These are phyloP conservation scores for Poronia punctata DNA, from an alignment of 495 filamentous ascomycete genomes.

Conservation along the genomic window DNA sequence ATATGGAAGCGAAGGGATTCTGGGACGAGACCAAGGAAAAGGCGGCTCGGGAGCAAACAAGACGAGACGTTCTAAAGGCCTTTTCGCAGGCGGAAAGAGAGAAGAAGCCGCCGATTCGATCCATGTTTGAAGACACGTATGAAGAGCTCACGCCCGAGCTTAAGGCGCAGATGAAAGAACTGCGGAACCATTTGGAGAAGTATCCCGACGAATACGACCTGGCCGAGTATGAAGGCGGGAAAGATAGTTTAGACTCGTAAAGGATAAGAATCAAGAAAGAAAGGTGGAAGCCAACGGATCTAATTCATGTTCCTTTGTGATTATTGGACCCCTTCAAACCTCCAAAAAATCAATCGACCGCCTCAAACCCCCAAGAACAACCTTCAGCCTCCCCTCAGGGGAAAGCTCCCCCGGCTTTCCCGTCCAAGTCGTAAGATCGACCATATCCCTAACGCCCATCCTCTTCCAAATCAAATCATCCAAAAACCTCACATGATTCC, in stretches of 20 bases:
- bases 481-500: conserved; percentile 28
- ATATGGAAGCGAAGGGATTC: conserved; percentile 68
- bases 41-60: conserved; percentile 56
- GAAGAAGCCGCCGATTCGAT: conserved; percentile 73
- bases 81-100: conserved; percentile 83
- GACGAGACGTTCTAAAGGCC: conserved; percentile 72
- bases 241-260: conserved; percentile 48
- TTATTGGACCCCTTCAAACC: too few species aligned
- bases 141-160: conserved; percentile 79
- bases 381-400: conserved; percentile 60
- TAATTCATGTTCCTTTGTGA: too few species aligned
- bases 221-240: conserved; percentile 67
- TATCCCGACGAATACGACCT: conserved; percentile 95
- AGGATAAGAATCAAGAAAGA: neutral
- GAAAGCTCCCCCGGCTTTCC: conserved; percentile 27
- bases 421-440: conserved; percentile 72
- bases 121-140: conserved; percentile 83
- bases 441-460: conserved; percentile 63
- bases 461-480: conserved; percentile 56
- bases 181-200: conserved; percentile 67
- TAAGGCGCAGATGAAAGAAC: conserved; percentile 66
- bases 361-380: conserved; percentile 56
- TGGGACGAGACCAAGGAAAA: conserved; percentile 85
- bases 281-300: too few species aligned
- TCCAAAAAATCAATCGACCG: conserved; percentile 15